These are phyloP conservation scores for Ophiocordyceps australis DNA, from an alignment of 2,329 filamentous ascomycete genomes.

Conservation along the genomic window DNA sequence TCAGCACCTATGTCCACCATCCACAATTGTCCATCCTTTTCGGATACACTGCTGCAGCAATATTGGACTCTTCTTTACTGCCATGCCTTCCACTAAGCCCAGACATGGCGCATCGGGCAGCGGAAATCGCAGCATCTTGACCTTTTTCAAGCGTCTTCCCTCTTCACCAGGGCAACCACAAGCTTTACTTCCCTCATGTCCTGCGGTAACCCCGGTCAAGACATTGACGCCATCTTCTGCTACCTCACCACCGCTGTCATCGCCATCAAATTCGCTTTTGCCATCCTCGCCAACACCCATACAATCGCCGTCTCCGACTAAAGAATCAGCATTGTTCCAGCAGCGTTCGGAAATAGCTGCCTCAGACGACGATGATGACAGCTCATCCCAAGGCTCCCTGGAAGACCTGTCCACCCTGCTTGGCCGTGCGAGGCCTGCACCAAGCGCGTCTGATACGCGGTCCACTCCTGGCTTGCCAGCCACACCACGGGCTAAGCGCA, in stretches of 20 bases:
- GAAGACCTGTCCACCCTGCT: constrained; percentile 24
- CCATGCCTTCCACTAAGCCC: constrained; percentile 7
- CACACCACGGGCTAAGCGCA: constrained; percentile 29
- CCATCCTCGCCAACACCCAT: too few species aligned
- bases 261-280: too few species aligned
- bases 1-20: too few species aligned
- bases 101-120: constrained; percentile 1
- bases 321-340: too few species aligned
- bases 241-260: constrained; percentile 8
- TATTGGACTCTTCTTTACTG: too few species aligned
- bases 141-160: constrained; percentile 19
- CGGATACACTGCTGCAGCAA: too few species aligned
- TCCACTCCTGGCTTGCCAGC: constrained; percentile 11
- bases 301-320: background rate
- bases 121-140: constrained; percentile 16
- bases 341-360: constrained; percentile 36
- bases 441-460: constrained; percentile 1
- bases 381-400: constrained; percentile 36
- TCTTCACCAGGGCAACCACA: too few species aligned
- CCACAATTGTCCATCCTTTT: too few species aligned
- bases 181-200: too few species aligned
- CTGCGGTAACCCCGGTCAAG: too few species aligned
- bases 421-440: constrained; percentile 5
- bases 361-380: constrained; percentile 50
- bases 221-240: too few species aligned